phyloP scores from a whole-genome alignment of 768 basidiomycete genomes.

The Rhizopogon roseolus region DNA sequence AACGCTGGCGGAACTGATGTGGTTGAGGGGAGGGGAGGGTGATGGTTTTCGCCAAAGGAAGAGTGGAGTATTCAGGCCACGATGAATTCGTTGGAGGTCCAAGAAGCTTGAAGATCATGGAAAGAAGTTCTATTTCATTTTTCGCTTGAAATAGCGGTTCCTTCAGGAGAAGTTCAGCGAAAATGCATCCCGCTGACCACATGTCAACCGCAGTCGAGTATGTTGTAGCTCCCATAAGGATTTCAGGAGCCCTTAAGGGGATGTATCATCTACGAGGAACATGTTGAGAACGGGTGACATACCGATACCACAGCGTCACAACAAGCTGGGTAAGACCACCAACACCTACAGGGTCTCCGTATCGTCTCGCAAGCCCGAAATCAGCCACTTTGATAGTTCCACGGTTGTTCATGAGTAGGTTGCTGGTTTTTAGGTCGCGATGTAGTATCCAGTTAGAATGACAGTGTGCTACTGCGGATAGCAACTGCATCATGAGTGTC shows the following conservation, averaged over 20 bases:
- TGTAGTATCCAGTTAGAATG: constrained; percentile 98
- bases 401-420: constrained; percentile 97
- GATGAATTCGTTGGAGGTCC: constrained; percentile 84
- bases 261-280: constrained; percentile 11
- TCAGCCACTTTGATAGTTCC: constrained; percentile 99
- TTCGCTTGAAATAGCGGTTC: constrained; percentile 98
- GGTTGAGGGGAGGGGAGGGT: constrained; percentile 71
- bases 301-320: constrained; percentile 99
- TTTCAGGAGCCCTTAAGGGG: constrained; percentile 78
- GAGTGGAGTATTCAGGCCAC: constrained; percentile 80
- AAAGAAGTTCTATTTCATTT: constrained; percentile 86
- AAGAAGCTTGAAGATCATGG: constrained; percentile 92
- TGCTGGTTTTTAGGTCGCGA: constrained; percentile 95
- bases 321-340: constrained; percentile 98
- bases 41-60: constrained; percentile 81
- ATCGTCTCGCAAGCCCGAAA: constrained; percentile 93
- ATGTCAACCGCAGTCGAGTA: constrained; percentile 96
- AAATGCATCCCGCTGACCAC: constrained; percentile 99
- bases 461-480: constrained; percentile 91
- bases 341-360: constrained; percentile 93
- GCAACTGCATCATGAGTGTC: constrained; percentile 88
- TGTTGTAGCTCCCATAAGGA: constrained; percentile 85
- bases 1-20: constrained; percentile 77
- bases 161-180: constrained; percentile 91
- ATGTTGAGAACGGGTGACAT: constrained; percentile 24